Percentiles rank a stretch among this genome's conserved stretches.
phyloP scores from a whole-genome alignment of 164 flowering plant species.

The Houttuynia cordata region DNA sequence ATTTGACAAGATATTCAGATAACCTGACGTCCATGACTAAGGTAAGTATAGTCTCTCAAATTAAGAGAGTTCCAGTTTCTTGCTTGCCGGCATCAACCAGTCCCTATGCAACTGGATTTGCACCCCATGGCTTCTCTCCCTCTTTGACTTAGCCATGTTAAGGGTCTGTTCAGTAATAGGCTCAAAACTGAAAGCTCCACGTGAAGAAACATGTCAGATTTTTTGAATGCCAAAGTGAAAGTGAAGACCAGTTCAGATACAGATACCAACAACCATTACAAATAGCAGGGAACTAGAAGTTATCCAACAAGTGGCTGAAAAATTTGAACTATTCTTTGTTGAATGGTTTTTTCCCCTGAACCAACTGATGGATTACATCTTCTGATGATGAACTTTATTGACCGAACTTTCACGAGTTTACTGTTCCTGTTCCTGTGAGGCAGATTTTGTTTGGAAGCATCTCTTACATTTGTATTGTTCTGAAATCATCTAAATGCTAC shows the following conservation, averaged over 20 bases:
- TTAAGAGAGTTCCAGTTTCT: slow-evolving; percentile 36
- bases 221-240: slow-evolving; percentile 54
- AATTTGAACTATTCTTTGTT: neutral
- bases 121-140: slow-evolving; percentile 57
- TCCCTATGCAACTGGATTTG: slow-evolving; percentile 42
- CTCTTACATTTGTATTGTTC: neutral
- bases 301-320: neutral
- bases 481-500: neutral
- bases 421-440: neutral
- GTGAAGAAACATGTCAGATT: slow-evolving; percentile 61
- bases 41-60: slow-evolving; percentile 46
- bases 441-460: neutral
- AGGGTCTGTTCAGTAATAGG: slow-evolving; percentile 41
- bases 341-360: neutral
- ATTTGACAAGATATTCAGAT: slow-evolving; percentile 56
- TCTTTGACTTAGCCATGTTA: slow-evolving; percentile 48
- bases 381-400: neutral
- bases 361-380: neutral
- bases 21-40: slow-evolving; percentile 40
- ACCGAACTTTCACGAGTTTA: neutral
- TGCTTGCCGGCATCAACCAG: slow-evolving; percentile 58
- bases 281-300: slow-evolving; percentile 6
- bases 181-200: slow-evolving; percentile 52
- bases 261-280: slow-evolving; percentile 13
- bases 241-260: slow-evolving; percentile 26